phyloP scores from a whole-genome alignment of 441 rosid genomes.

The Daphne laureola region DNA sequence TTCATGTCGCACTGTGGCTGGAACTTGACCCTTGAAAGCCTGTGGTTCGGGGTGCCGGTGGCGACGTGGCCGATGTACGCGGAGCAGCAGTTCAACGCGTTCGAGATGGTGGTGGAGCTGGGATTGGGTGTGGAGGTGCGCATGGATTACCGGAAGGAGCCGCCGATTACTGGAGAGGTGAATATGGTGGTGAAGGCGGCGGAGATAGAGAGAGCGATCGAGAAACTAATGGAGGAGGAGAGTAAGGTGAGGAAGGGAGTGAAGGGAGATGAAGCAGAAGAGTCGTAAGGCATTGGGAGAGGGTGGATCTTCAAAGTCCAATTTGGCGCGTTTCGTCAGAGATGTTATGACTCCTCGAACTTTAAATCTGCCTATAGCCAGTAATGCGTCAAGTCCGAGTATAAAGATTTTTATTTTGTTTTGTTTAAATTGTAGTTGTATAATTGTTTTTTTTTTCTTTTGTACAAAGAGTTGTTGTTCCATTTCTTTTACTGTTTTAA shows the following conservation, averaged over 20 bases:
- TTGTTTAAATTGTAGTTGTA: too few species aligned
- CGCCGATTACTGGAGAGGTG: neutral
- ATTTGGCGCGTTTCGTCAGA: constrained; percentile 24
- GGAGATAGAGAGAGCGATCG: constrained; percentile 34
- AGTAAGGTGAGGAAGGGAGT: constrained; percentile 20
- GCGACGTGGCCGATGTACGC: constrained; percentile 52
- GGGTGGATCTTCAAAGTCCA: constrained; percentile 29
- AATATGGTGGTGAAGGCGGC: constrained; percentile 16
- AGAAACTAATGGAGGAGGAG: constrained; percentile 29
- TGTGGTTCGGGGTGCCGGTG: constrained; percentile 43
- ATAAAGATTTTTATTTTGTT: too few species aligned
- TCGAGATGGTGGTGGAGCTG: constrained; percentile 28
- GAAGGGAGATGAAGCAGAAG: constrained; percentile 26
- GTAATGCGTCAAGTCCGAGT: too few species aligned
- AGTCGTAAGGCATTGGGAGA: constrained; percentile 23
- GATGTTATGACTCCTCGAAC: constrained; percentile 18
- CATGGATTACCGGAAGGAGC: constrained; percentile 31
- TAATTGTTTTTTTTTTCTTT: too few species aligned
- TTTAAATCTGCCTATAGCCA: too few species aligned
- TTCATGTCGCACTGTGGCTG: constrained; percentile 62
- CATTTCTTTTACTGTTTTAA: too few species aligned
- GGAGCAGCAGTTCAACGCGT: constrained; percentile 53
- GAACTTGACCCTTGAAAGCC: constrained; percentile 49
- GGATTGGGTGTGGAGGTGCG: constrained; percentile 36
- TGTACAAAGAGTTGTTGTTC: too few species aligned